Conservation (phyloP, 768 basidiomycete genomes). For the Tulasnella sp. region DNA sequence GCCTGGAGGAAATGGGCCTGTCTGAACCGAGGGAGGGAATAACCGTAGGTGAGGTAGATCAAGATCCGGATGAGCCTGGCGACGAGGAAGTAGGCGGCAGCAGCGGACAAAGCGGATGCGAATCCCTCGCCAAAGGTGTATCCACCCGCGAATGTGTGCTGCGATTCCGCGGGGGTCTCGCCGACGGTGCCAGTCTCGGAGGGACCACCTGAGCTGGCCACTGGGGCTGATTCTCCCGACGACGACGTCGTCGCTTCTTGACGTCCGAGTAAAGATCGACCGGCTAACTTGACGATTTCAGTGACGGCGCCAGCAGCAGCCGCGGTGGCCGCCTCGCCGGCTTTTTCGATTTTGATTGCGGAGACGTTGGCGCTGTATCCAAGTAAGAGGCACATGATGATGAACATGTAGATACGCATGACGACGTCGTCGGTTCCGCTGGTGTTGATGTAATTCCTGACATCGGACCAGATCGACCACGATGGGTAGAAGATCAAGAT, state of each 20-base stretch:
- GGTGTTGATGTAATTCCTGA: slow-evolving; percentile 12
- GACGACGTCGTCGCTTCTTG: not conserved
- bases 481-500: slow-evolving; percentile 13
- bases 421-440: slow-evolving; percentile 14
- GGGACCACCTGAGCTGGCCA: no score
- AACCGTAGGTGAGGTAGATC: not conserved
- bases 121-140: not conserved
- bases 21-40: slow-evolving; percentile 7
- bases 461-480: slow-evolving; percentile 12
- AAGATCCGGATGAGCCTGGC: slow-evolving; percentile 10
- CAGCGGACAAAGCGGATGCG: not conserved
- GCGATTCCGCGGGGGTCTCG: no score
- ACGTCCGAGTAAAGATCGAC: not conserved
- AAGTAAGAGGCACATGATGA: slow-evolving; percentile 7
- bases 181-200: no score
- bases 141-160: not conserved
- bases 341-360: not conserved
- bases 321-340: not conserved
- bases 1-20: slow-evolving; percentile 12
- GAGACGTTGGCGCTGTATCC: slow-evolving; percentile 11
- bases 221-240: not conserved
- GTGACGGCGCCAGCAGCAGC: not conserved
- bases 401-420: slow-evolving; percentile 9
- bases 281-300: not conserved
- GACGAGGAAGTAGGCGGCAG: slow-evolving; percentile 9